These are phyloP conservation scores for Mariannaea sp. DNA, from an alignment of 2,329 filamentous ascomycete genomes.

Conservation along the genomic window DNA sequence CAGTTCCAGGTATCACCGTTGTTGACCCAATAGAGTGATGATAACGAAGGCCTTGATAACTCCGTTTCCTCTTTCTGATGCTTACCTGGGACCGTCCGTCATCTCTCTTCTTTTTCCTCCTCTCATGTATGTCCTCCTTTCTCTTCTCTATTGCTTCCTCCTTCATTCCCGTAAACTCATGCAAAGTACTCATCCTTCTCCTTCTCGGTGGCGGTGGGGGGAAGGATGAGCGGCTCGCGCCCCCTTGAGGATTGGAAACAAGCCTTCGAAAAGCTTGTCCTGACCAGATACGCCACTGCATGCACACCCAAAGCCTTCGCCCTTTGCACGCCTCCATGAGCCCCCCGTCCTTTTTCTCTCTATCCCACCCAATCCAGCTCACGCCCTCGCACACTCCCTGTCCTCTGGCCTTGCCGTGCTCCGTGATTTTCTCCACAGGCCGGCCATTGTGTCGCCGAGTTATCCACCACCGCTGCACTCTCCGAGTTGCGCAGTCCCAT, in stretches of 20 bases:
- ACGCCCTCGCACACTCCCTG: conserved; percentile 23
- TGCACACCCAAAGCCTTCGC: conserved; percentile 2
- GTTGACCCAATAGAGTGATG: too few species aligned
- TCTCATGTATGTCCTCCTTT: too few species aligned
- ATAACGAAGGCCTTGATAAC: too few species aligned
- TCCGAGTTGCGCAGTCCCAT: conserved; percentile 22
- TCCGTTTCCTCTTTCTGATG: too few species aligned
- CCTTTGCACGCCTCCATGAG: background rate
- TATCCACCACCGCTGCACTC: conserved; percentile 39
- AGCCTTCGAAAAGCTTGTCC: conserved; percentile 40
- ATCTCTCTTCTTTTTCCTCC: too few species aligned
- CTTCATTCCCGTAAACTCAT: too few species aligned
- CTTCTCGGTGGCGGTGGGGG: background rate
- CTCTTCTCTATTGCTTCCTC: too few species aligned
- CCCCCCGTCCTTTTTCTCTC: background rate
- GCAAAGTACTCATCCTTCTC: background rate
- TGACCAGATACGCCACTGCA: conserved; percentile 29
- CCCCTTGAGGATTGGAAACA: conserved; percentile 33
- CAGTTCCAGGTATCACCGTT: too few species aligned
- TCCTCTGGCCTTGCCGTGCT: conserved; percentile 37
- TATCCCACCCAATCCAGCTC: background rate
- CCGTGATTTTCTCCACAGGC: conserved; percentile 38
- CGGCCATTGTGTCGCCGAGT: conserved; percentile 43
- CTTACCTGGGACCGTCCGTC: too few species aligned
- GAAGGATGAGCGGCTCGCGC: too few species aligned